Evolutionary conservation across 1,139 yeast genomes (phyloP).

Genomic region (Zygosaccharomyces pseudobailii): DNA sequence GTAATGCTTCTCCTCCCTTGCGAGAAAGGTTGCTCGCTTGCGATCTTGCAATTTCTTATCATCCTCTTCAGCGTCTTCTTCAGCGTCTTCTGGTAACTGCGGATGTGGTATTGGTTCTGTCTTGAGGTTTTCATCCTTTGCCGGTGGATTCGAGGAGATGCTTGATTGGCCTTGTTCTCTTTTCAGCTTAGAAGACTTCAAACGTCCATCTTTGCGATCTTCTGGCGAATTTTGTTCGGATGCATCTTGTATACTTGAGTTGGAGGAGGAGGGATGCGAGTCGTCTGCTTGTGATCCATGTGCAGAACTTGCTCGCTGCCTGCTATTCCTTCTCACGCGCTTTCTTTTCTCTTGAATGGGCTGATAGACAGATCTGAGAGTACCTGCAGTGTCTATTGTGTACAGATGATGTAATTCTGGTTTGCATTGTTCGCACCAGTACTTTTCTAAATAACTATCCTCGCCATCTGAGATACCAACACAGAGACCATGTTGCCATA

Average conservation of each 20-base stretch:
- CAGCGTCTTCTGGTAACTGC: background rate
- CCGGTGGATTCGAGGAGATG: slow-evolving; percentile 9
- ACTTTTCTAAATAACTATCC: slow-evolving; percentile 65
- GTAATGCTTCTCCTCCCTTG: slow-evolving; percentile 39
- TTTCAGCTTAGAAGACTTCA: slow-evolving; percentile 1
- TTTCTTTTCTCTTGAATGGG: slow-evolving; percentile 36
- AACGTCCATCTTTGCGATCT: background rate
- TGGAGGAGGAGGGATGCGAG: background rate
- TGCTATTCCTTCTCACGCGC: slow-evolving; percentile 14
- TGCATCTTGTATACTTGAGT: slow-evolving; percentile 17
- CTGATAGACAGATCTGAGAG: slow-evolving; percentile 38
- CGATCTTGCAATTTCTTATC: slow-evolving; percentile 21
- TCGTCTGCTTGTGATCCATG: background rate
- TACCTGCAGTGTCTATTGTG: slow-evolving; percentile 41
- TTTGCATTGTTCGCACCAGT: slow-evolving; percentile 86
- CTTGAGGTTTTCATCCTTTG: slow-evolving; percentile 5
- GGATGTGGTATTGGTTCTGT: background rate
- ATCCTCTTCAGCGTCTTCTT: slow-evolving; percentile 6
- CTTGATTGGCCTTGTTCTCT: background rate
- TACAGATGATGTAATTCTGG: slow-evolving; percentile 70
- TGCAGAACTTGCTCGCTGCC: slow-evolving; percentile 4
- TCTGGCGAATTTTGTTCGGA: slow-evolving; percentile 6
- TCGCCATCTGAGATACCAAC: slow-evolving; percentile 65
- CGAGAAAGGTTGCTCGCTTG: slow-evolving; percentile 34
- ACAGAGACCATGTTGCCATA: slow-evolving; percentile 97